Base-by-base conservation (phyloP, 2,329 filamentous ascomycete species). In the Colletotrichum neosansevieriae region DNA sequence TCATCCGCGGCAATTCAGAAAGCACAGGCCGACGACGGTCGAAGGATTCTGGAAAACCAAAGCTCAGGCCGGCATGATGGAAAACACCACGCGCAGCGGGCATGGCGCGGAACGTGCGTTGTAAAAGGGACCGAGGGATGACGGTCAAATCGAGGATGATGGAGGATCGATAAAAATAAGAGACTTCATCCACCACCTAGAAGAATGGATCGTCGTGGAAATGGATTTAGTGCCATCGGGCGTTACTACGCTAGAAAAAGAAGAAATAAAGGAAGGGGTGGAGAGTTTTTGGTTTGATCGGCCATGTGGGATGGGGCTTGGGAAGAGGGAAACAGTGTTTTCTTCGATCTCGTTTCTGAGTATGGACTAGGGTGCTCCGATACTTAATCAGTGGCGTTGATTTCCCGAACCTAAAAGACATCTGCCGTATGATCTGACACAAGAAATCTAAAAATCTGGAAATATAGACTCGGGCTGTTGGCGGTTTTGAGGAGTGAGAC, bases 31-130 rank as follows among this genome's bases (percentile, higher is more conserved):
- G 24, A 29, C 24, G 24, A 59, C 10, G 29, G n/a, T n/a, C n/a
- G 57, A 59, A 59, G 57, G 57, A 32, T 40, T 40, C 42, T 49
- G 34, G 57, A 59, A 59, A 40, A 42, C 38, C 42, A 58, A 32
- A 58, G 56, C 42, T 58, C 10, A 15, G 40, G n/a, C 3, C 40
- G 56, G 53, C 38, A 44, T 44, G 53, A 57, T 10, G 38, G 29
- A 24, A 58, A 47, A 58, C 40, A 45, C 19, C 24, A 44, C 38
- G 34, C 24, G 53, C 53, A 12, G 38, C 56, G 56, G 42, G 42
- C 56, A 47, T 49, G 56, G 56, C 29, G n/a, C 24, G n/a, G 49
- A 32, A 15, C 29, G 42, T 58, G 56, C 56, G 42, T 29, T 11
- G 19, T 11, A 32, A 19, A 29, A 4, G 34, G 3, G 42, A 45